Base-by-base conservation (phyloP, 2,329 filamentous ascomycete genomes). In the Nannizziopsis barbatae region DNA sequence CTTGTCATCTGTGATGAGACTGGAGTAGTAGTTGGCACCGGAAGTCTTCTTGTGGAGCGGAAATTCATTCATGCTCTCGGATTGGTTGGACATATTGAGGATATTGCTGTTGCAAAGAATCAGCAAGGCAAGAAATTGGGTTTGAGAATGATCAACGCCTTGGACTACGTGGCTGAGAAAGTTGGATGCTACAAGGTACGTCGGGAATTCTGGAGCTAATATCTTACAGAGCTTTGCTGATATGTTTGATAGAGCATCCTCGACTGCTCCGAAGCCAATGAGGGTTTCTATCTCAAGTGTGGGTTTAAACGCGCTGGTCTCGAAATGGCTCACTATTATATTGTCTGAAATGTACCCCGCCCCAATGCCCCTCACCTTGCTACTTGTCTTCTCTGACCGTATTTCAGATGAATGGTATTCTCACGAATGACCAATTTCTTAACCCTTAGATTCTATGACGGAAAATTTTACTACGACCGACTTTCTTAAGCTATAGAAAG, bases 41-140 rank as follows among this genome's bases (percentile, higher is more conserved):
- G 92, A 1, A 84, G 84, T 32, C 70, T 96, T 67, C 78, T 96
- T 56, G 86, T 95, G 42, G 92, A 98, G 79, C 79, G 84, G 69
- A 96, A 96, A 71, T 72, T 72, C 53, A 72, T 72, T 41, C 70
- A 72, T 51, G 61, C 63, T 11, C 61, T 71, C 38, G 70, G 70
- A 5, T 56, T 65, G 57, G 90, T 95, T 20, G 92, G 90, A 10
- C 92, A 96, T 69, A 95, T 96, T 67, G 92, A 96, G 68, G 92
- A 98, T 65, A 95, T 98, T 64, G 89, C 90, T 14, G 89, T 98
- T 33, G 81, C 86, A 55, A 88, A 89, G 70, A 86, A 93, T 60
- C 88, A 96, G 71, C 92, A 96, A 69, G 92, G 92, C 58, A 95
- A 96, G 79, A 95, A 95, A 71, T 75, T 96, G 38, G 92, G 92